These are phyloP conservation scores for Acarospora socialis DNA, from an alignment of 2,329 filamentous ascomycete genomes.

Conservation along the genomic window DNA sequence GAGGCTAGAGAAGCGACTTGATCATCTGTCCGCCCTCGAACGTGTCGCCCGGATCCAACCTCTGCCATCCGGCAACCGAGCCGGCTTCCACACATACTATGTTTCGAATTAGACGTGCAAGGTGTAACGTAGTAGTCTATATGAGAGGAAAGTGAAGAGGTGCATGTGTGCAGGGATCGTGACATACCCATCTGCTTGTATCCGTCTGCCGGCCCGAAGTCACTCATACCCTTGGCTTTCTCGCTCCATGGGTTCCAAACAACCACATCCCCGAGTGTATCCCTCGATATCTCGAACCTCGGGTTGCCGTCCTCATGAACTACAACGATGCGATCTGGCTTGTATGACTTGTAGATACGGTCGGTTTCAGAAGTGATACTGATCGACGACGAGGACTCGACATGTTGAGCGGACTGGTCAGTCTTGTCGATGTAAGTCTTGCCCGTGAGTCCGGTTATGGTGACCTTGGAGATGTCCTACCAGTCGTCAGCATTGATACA, in stretches of 20 bases:
- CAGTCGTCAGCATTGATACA: constrained; percentile 5
- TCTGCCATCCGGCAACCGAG: constrained; percentile 66
- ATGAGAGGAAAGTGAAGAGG: too few relatives aligned
- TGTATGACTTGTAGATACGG: constrained; percentile 61
- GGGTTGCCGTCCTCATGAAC: constrained; percentile 50
- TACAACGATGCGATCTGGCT: constrained; percentile 42
- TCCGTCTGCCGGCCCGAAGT: constrained; percentile 79
- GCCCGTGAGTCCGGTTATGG: constrained; percentile 61
- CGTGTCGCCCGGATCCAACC: constrained; percentile 62
- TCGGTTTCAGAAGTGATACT: constrained; percentile 69
- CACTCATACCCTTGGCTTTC: constrained; percentile 66
- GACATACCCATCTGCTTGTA: constrained; percentile 92
- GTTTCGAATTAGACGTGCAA: not conserved
- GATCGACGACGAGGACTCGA: constrained; percentile 50
- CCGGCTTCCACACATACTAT: constrained; percentile 90
- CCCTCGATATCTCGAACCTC: constrained; percentile 60
- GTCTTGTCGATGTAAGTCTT: constrained; percentile 77
- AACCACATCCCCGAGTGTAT: constrained; percentile 76
- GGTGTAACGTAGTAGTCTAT: not conserved
- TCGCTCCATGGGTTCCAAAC: constrained; percentile 96
- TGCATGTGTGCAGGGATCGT: too few relatives aligned
- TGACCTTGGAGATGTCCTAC: constrained; percentile 64
- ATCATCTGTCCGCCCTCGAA: constrained; percentile 51
- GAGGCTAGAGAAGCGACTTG: too few relatives aligned
- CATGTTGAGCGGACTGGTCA: constrained; percentile 45